Evolutionary conservation across 768 basidiomycete species (phyloP), one percentile per base, ranked within the genome.

Genomic region (Pulveroboletus frians): DNA sequence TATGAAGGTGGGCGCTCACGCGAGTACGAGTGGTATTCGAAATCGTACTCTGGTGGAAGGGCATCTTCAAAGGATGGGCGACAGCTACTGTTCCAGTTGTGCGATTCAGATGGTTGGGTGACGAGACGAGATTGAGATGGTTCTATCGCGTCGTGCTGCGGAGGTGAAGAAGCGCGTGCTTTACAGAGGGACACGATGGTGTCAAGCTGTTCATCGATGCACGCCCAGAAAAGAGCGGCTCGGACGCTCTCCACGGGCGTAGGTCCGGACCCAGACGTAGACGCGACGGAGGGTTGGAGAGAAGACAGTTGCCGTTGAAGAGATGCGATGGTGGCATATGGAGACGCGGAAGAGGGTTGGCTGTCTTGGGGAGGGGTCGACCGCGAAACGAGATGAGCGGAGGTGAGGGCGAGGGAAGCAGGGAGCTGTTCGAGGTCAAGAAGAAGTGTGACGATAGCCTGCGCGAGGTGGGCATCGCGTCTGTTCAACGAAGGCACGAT

Each of bases 131-230:
- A 40, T 26, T 76, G 72, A 18, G 51, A 21, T 6, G 46, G 18
- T 23, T 46, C 30, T 6, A 29, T 20, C 63, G 38, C 31, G 60
- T 49, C 34, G 26, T 21, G 30, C n/a, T 30, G 47, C 2, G 42
- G 29, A 15, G 39, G 37, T 15, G 53, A 48, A 20, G 62, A 40
- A 4, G 77, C 73, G 17, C 81, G 81, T 49, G 80, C 77, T 54
- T 75, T 80, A 63, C 86, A 88, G 61, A 91, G 73, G 3, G 76
- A 66, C 0, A 83, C 73, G 14, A 92, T 79, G 14, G 68, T 71
- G 55, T 90, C 90, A 3, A 92, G 75, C 42, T 90, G 79, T 43
- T 80, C 74, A 55, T 90, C 88, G 27, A 92, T 82, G 30, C 77
- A 73, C 3, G 78, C 71, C 89, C 90, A 93, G 0, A 93, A 69